Conservation (phyloP, 1,139 yeast genomes). For the Yamadazyma siamensis region DNA sequence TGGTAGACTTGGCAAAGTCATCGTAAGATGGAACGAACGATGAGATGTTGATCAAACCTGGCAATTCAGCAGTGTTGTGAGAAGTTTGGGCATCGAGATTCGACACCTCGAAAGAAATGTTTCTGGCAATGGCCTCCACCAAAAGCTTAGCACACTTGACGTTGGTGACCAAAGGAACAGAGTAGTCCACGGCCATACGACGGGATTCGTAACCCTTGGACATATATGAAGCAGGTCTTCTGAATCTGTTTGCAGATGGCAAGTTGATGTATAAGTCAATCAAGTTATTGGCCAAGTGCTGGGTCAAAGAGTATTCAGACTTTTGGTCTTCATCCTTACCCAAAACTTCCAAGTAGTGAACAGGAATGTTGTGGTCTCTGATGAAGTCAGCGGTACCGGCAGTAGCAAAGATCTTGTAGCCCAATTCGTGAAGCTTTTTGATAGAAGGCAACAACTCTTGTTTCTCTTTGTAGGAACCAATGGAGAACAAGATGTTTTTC, state of each 20-base stretch:
- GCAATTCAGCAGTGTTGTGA: constrained; percentile 75
- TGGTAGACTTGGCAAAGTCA: constrained; percentile 64
- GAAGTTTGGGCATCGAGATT: constrained; percentile 89
- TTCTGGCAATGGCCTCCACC: constrained; percentile 86
- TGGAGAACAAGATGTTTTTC: constrained; percentile 88
- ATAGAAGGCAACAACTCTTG: constrained; percentile 89
- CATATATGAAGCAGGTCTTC: constrained; percentile 98
- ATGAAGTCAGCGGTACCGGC: constrained; percentile 99
- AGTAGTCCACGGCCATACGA: constrained; percentile 99
- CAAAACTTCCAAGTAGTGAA: constrained; percentile 89
- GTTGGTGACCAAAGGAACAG: constrained; percentile 95
- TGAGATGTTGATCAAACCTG: constrained; percentile 83
- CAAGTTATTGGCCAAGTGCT: constrained; percentile 93
- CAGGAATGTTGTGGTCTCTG: constrained; percentile 91
- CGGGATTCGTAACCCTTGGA: constrained; percentile 97
- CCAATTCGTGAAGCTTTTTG: constrained; percentile 73
- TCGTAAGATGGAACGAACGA: constrained; percentile 73
- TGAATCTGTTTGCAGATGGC: constrained; percentile 95
- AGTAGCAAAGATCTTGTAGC: constrained; percentile 91
- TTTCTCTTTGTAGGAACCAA: constrained; percentile 98
- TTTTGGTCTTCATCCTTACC: constrained; percentile 74
- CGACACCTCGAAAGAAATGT: constrained; percentile 62
- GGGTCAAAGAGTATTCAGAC: constrained; percentile 91
- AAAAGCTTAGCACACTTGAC: constrained; percentile 96
- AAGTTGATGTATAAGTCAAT: constrained; percentile 94